Conservation (phyloP, 139 green algal genomes). For the Micractinium conductrix region DNA sequence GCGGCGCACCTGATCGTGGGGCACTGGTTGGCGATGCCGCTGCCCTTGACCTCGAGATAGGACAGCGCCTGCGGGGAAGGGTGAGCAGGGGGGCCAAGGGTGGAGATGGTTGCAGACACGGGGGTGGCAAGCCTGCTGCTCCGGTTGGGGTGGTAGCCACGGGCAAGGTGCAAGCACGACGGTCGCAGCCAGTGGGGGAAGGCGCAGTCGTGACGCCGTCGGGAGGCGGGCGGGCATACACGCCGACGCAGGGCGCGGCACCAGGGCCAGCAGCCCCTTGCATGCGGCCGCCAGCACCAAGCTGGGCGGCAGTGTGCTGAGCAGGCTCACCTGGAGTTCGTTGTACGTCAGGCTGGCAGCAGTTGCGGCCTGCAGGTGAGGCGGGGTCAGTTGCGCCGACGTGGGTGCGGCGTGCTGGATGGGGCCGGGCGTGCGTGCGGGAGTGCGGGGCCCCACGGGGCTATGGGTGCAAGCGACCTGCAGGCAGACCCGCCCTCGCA, state of each 20-base stretch:
- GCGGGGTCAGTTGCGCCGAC: too few relatives aligned
- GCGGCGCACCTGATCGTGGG: slow-evolving; percentile 67
- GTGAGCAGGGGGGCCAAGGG: background rate
- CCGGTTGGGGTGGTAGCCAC: too few relatives aligned
- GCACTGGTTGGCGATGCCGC: slow-evolving; percentile 98
- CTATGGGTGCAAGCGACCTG: too few relatives aligned
- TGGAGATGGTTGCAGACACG: background rate
- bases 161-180: too few relatives aligned
- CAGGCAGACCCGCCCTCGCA: too few relatives aligned
- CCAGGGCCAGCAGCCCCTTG: background rate
- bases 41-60: slow-evolving; percentile 99
- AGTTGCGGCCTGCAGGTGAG: background rate
- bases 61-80: slow-evolving; percentile 85
- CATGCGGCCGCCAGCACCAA: too few relatives aligned
- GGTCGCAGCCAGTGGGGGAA: too few relatives aligned
- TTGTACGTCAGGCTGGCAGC: background rate
- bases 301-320: background rate
- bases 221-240: background rate
- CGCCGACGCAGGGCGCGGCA: too few relatives aligned
- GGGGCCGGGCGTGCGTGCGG: too few relatives aligned
- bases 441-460: background rate
- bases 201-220: too few relatives aligned
- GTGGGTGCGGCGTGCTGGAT: background rate
- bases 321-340: background rate
- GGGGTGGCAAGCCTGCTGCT: too few relatives aligned